Evolutionary conservation across 768 basidiomycete genomes (phyloP), one percentile per base, ranked within the genome.

Genomic region (Kwoniella newhampshirensis): DNA sequence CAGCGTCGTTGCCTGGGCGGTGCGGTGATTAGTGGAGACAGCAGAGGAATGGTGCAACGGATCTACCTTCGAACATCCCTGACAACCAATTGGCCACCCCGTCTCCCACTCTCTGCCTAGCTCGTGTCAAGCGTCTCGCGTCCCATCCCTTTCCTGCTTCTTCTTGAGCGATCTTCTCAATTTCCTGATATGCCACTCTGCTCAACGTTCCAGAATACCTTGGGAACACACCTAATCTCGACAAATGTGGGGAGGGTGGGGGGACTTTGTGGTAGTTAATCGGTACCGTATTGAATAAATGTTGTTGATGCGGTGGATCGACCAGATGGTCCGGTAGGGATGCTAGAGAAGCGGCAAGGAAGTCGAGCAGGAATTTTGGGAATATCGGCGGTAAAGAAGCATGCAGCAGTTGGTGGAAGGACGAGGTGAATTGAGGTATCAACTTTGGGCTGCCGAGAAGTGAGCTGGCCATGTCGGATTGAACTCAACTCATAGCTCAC

Each of bases 71-170:
- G 65, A 89, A 91, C 40, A 89, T 86, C 70, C 83, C 79, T 21
- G 88, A 59, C 83, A 96, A 84, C 92, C 91, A 93, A 6, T 87
- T 84, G 1, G 88, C 86, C 41, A 93, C 84, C 54, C 82, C 86
- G 57, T 82, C 81, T 8, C 84, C 79, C 83, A 93, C 90, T 89
- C 91, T 93, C 17, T 79, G 74, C 46, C 86, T 79, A 59, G 91
- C 76, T 2, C 74, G 79, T 2, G 80, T 79, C 55, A 93, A 70
- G 80, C 87, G 81, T 6, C 84, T 82, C 47, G 79, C 81, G 30
- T 81, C 81, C 88, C 89, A 63, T 26, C 70, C 94, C 64, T 83
- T 82, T 2, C 81, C 84, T 9, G 82, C 77, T 2, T 82, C 83
- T 57, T 80, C 80, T 54, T 82, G 52, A 0, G 96, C 86, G 56